Base-by-base conservation (phyloP, 2,329 filamentous ascomycete species). In the Zymoseptoria passerinii region DNA sequence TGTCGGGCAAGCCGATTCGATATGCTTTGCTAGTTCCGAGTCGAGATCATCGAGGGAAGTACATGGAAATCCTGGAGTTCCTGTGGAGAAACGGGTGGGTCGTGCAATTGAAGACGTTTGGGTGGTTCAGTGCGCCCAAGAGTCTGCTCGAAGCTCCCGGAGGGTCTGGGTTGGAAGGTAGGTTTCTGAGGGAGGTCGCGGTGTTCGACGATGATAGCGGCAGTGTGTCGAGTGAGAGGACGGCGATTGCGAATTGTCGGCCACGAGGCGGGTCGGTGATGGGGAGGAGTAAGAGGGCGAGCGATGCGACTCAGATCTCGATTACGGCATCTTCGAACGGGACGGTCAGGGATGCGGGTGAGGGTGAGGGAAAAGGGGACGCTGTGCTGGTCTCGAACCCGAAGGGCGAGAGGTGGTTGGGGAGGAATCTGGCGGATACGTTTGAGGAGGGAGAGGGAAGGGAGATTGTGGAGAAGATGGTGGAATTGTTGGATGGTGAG, bases 51-150 rank as follows among this genome's bases (percentile, higher is more conserved):
- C 88, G 92, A 50, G 85, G 87, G 6, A 85, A 86, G 1, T 99
- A 96, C 72, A 87, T 97, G 73, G 83, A 89, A 35, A 95, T 97
- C 73, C 78, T 99, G 27, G 91, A 90, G 20, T 99, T 92, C 90
- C 81, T 99, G 8, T 85, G 97, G 77, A 85, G 92, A 48, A 88
- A 90, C 52, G 91, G 90, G 13, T 96, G 94, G 89, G 92, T 96
- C 0, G 95, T 89, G 0, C 92, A 96, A 72, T 81, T 99, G 5
- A 89, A 91, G 62, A 94, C 90, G 0, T 96, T 95, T 72, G 90
- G 88, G 10, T 95, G 94, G 79, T 84, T 97, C 50, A 65, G 65
- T 10, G 56, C 68, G 2, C 60, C 66, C 83, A 92, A 53, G 88
- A 94, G 49, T 87, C 86, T 74, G 85, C 88, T 56, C 7, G 54